Evolutionary conservation across 1,139 yeast species (phyloP).

Genomic region (Neolecta irregularis): DNA sequence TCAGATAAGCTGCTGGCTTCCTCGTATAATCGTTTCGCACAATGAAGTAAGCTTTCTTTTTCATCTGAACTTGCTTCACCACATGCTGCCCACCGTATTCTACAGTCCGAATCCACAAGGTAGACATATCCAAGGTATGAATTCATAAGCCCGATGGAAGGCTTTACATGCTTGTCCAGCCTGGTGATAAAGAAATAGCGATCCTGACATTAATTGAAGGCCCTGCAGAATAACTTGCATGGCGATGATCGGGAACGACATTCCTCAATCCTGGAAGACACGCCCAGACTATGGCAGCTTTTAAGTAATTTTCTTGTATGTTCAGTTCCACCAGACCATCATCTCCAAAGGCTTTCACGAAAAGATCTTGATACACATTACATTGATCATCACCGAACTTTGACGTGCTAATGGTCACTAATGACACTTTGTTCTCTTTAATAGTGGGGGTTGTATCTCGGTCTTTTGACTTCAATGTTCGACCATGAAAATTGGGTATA

Average conservation of each 20-base stretch:
- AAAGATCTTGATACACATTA: slow-evolving; percentile 37
- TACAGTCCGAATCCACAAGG: slow-evolving; percentile 55
- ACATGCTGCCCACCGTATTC: slow-evolving; percentile 82
- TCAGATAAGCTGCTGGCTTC: background rate
- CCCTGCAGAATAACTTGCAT: slow-evolving; percentile 15
- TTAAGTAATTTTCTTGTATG: slow-evolving; percentile 54
- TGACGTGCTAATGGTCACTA: slow-evolving; percentile 41
- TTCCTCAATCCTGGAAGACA: slow-evolving; percentile 30
- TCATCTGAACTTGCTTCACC: slow-evolving; percentile 63
- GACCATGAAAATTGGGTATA: slow-evolving; percentile 70
- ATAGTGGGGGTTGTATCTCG: slow-evolving; percentile 18
- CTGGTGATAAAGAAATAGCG: slow-evolving; percentile 51
- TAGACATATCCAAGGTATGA: slow-evolving; percentile 72
- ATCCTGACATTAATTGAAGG: slow-evolving; percentile 15
- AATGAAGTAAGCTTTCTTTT: slow-evolving; percentile 1
- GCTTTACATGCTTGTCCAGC: slow-evolving; percentile 44
- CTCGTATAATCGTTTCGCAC: slow-evolving; percentile 1
- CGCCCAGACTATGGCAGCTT: slow-evolving; percentile 45
- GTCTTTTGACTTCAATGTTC: slow-evolving; percentile 33
- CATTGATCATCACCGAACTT: slow-evolving; percentile 60
- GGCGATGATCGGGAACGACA: slow-evolving; percentile 33
- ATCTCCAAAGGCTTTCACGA: slow-evolving; percentile 16
- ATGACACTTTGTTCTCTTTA: background rate
- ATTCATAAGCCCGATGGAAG: slow-evolving; percentile 52
- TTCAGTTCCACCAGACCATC: slow-evolving; percentile 49